Evolutionary conservation across 2,329 filamentous ascomycete genomes (phyloP), one percentile per base, ranked within the genome.

Genomic region (Penicillium sp.): DNA sequence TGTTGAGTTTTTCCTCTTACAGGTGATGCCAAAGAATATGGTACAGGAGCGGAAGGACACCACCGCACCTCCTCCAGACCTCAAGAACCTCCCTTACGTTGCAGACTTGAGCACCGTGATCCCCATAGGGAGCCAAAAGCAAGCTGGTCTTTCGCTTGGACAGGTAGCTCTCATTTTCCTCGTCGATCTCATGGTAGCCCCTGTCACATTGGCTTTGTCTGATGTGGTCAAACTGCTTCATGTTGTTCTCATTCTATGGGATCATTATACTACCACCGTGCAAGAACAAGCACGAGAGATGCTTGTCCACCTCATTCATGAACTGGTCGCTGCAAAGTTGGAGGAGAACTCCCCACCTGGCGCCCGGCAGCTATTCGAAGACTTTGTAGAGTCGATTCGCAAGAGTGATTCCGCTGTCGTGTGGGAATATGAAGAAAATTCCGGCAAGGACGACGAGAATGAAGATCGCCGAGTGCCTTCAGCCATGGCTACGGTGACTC

Each of bases 241-340:
- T 70, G 90, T 96, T 7, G 87, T 97, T 4, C 87, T 93, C 10
- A 91, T 97, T 3, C 82, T 97, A 1, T 99, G 94, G 94, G 95
- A 99, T 69, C 93, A 97, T 66, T 97, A 99, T 65, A 96, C 90
- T 1, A 86, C 90, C 3, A 83, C 97, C 9, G 94, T 99, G 1
- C 93, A 97, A 70, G 94, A 97, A 61, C 93, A 99, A 71, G 92
- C 95, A 24, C 86, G 92, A 42, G 94, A 99, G 72, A 96, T 99
- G 92, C 83, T 99, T 13, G 92, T 99, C 2, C 94, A 99, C 75
- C 81, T 99, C 15, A 95, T 99, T 40, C 94, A 99, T 64, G 94
- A 97, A 70, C 80, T 97, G 6, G 91, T 99, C 30, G 91, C 97
- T 23, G 86, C 85, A 1, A 84, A 84, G 62, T 80, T 87, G 39